Evolutionary conservation across 495 filamentous ascomycete species (phyloP).

Genomic region (Penicillium salamii): DNA sequence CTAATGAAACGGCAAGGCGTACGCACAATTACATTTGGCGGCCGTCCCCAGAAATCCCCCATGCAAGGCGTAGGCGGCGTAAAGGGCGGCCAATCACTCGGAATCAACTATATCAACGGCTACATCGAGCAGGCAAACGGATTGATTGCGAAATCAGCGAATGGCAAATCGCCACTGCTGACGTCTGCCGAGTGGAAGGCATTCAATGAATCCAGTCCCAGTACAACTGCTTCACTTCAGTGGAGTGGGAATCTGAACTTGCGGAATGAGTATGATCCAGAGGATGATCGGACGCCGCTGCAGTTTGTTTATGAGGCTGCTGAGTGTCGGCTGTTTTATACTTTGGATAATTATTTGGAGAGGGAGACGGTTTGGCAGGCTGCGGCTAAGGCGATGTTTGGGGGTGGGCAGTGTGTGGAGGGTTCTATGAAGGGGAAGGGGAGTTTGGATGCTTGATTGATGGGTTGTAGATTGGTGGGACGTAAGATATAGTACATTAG

Average conservation of each 20-base stretch:
- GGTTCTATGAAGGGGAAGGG: conserved; percentile 27
- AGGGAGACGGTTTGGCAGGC: conserved; percentile 27
- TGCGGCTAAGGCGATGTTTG: conserved; percentile 29
- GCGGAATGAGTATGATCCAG: conserved; percentile 29
- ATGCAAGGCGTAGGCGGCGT: conserved; percentile 65
- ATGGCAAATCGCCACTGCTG: conserved; percentile 26
- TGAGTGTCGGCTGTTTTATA: conserved; percentile 40
- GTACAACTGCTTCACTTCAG: conserved; percentile 10
- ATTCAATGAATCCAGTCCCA: conserved; percentile 25
- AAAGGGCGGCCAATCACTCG: conserved; percentile 46
- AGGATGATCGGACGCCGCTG: conserved; percentile 27
- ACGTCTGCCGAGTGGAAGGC: conserved; percentile 31
- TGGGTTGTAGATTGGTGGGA: too few relatives aligned
- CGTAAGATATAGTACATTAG: not conserved
- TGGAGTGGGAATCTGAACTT: conserved; percentile 29
- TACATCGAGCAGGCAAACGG: conserved; percentile 29
- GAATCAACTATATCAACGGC: conserved; percentile 27
- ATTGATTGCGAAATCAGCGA: conserved; percentile 12
- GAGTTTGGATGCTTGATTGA: conserved; percentile 18
- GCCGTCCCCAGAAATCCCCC: conserved; percentile 50
- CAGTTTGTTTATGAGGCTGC: conserved; percentile 40
- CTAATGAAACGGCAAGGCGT: conserved; percentile 56
- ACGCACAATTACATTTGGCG: conserved; percentile 59
- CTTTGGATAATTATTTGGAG: conserved; percentile 24
- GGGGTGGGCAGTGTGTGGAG: conserved; percentile 21